A percentile compares a stretch with the other conserved stretches of the same genome.
Evolutionary conservation across 495 filamentous ascomycete genomes (phyloP).

Genomic region (Echria macrotheca): DNA sequence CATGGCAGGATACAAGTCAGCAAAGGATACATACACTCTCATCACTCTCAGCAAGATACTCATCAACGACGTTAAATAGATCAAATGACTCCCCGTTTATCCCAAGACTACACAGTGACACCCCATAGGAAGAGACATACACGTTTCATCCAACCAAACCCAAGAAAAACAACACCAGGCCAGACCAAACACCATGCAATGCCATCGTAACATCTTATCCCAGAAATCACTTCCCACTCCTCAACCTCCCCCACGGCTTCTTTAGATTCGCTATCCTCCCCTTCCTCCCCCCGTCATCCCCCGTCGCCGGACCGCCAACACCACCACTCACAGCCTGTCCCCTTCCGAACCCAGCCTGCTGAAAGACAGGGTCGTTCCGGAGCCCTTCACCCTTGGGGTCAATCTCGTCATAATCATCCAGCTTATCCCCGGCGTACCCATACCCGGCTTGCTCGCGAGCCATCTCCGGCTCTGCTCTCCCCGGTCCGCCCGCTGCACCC

Average conservation of each 20-base stretch:
- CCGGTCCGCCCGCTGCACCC: background rate
- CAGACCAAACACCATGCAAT: background rate
- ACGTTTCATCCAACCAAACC: too few species aligned
- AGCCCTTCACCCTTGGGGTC: conserved; percentile 27
- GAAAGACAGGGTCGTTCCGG: conserved; percentile 21
- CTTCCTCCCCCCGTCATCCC: conserved; percentile 6
- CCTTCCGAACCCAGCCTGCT: conserved; percentile 15
- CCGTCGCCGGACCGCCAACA: too few species aligned
- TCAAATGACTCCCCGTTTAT: too few species aligned
- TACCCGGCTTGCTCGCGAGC: background rate
- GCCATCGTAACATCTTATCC: background rate
- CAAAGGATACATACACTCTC: too few species aligned
- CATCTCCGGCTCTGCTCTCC: background rate
- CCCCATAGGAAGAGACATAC: too few species aligned
- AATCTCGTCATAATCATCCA: conserved; percentile 28
- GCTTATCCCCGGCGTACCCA: conserved; percentile 10
- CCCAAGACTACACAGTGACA: too few species aligned
- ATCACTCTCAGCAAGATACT: too few species aligned
- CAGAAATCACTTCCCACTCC: conserved; percentile 11
- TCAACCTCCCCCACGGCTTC: conserved; percentile 20
- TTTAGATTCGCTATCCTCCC: conserved; percentile 7
- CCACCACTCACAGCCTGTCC: background rate
- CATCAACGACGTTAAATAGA: too few species aligned
- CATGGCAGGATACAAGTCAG: too few species aligned
- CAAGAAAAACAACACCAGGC: background rate